These are phyloP conservation scores for Lachancea lanzarotensis DNA, from an alignment of 805 yeast genomes.

Conservation along the genomic window DNA sequence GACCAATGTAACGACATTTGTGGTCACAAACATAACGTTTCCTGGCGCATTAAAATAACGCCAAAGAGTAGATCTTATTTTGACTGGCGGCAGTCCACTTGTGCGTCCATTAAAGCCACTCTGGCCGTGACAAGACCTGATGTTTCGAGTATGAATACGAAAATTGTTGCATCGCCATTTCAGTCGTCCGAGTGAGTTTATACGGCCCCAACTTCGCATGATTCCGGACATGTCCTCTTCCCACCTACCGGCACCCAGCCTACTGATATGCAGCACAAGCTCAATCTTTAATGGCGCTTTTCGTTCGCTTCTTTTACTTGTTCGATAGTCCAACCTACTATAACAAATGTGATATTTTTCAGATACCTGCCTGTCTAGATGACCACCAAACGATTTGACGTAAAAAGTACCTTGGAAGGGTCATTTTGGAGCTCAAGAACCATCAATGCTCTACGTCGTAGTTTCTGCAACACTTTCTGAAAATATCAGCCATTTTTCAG, in stretches of 20 bases:
- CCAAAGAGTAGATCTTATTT: conserved; percentile 26
- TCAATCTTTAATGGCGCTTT: no score
- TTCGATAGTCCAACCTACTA: no score
- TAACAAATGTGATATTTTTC: background rate
- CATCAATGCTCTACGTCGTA: conserved; percentile 24
- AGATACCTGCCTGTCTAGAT: background rate
- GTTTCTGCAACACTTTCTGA: conserved; percentile 29
- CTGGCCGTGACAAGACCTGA: background rate
- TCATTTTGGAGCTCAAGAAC: no score
- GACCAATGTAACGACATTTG: conserved; percentile 32
- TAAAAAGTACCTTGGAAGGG: no score
- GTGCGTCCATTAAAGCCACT: background rate
- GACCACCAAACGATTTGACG: no score
- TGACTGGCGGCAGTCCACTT: background rate
- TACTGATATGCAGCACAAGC: background rate
- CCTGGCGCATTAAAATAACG: conserved; percentile 36
- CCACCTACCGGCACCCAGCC: background rate
- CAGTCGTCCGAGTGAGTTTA: background rate
- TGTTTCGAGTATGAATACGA: background rate
- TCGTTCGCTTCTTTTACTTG: background rate
- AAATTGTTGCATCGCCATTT: background rate
- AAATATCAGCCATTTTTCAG: conserved; percentile 50
- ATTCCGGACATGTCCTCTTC: background rate
- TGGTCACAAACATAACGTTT: conserved; percentile 33
- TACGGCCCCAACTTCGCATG: background rate